Evolutionary conservation across 176 grass and related monocot genomes (phyloP).

Genomic region (Triticum timopheevii): DNA sequence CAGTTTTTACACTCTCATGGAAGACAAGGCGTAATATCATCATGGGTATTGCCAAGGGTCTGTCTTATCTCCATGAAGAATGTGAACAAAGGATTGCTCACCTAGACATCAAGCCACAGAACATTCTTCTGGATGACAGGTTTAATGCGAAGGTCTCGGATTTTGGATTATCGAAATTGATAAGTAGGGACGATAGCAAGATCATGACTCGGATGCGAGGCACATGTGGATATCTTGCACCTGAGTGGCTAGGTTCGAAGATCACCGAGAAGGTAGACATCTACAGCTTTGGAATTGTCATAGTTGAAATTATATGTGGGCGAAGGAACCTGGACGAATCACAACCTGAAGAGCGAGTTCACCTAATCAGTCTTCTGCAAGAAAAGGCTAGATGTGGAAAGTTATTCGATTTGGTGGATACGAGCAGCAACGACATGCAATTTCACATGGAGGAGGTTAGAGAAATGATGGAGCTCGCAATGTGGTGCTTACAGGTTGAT

Average conservation of each 20-base stretch:
- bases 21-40: not conserved
- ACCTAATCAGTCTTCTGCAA: not conserved
- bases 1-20: not conserved
- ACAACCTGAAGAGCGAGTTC: not conserved
- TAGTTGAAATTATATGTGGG: not conserved
- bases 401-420: not conserved
- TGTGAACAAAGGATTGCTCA: not conserved
- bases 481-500: conserved; percentile 3
- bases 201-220: not conserved
- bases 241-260: not conserved
- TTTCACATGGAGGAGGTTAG: not conserved
- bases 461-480: not conserved
- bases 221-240: not conserved
- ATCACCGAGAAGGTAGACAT: conserved; percentile 1
- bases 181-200: not conserved
- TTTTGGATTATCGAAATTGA: not conserved
- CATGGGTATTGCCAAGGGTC: not conserved
- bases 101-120: conserved; percentile 1
- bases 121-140: not conserved
- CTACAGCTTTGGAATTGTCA: conserved; percentile 6
- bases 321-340: not conserved
- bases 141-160: not conserved
- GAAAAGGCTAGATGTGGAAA: not conserved
- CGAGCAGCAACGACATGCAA: not conserved
- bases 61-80: not conserved